Evolutionary conservation across 192 early-diverging fungal species (phyloP), one percentile per base, ranked within the genome.

Genomic region (Podila minutissima): DNA sequence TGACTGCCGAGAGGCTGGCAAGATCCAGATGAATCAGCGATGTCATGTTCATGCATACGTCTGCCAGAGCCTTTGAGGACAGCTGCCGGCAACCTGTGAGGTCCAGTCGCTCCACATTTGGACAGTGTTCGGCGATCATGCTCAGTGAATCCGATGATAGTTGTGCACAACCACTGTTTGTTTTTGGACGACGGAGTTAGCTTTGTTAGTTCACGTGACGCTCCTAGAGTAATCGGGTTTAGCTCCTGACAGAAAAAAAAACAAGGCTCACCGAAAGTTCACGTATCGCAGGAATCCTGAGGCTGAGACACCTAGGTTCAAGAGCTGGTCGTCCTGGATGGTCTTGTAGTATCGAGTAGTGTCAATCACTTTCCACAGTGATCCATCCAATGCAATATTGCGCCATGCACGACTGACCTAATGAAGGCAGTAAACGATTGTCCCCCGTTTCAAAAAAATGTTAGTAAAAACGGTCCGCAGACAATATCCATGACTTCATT

Each of bases 1-100:
- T 86, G 53, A 89, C 81, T 10, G 72, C 69, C 1, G 74, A 72
- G 9, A 89, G 61, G 15, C 84, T 75, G 0, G 83, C 65, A 6
- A 89, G 48, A 68, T 89, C 86, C 19, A 89, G 68, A 19, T 74
- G 74, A 28, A 64, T 28, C 15, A 89, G 67, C n/a, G 72, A 60
- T 7, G 62, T 60, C 59, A 71, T 72, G 58, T 79, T 72, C 62
- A 67, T 71, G 10, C 86, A 74, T 32, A 83, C 83, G 46, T 81
- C 74, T 1, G 67, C 73, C 10, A 89, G 75, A 28, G 86, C 78
- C 19, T 86, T 65, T 1, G 82, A 82, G 1, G 87, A 82, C 20
- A 86, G 33, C 1, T 64, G 60, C 10, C 84, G 71, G 20, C 77
- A 81, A 8, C 77, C 77, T 11, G 66, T 60, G 4, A 81, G 46